Conservation (phyloP, 352 stramenopile genomes). For the Globisporangium carolinianum region DNA sequence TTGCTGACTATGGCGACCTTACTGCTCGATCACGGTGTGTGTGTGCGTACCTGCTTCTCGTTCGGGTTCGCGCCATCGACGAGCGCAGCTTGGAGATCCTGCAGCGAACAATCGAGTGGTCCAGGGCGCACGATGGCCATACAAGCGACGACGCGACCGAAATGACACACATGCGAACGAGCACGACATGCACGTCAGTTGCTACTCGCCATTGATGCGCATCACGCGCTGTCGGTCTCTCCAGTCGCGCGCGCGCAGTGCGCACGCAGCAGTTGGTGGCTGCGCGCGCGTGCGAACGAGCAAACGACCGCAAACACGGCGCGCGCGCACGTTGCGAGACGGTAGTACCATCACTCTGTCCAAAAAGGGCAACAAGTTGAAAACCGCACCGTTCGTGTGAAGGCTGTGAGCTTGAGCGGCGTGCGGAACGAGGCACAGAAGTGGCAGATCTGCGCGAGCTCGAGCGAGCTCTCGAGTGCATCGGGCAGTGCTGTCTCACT, state of each 20-base stretch:
- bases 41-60: slow-evolving; percentile 41
- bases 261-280: too few species aligned
- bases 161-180: neutral
- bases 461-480: slow-evolving; percentile 26
- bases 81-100: slow-evolving; percentile 67
- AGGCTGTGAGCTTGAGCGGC: slow-evolving; percentile 59
- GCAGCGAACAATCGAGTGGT: neutral
- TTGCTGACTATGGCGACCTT: neutral
- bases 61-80: slow-evolving; percentile 34
- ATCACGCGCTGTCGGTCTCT: too few species aligned
- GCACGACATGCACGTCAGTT: too few species aligned
- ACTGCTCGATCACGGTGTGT: slow-evolving; percentile 6
- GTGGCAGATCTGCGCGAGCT: slow-evolving; percentile 67
- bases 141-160: slow-evolving; percentile 1
- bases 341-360: neutral
- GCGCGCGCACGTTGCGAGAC: neutral
- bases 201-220: too few species aligned
- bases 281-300: neutral
- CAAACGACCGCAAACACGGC: neutral
- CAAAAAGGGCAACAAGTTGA: slow-evolving; percentile 4
- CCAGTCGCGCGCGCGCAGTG: neutral
- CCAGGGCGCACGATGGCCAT: neutral
- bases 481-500: neutral
- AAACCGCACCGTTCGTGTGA: slow-evolving; percentile 61
- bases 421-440: slow-evolving; percentile 71